Base-by-base conservation (phyloP, 352 stramenopile genomes). In the Phytophthora boehmeriae region DNA sequence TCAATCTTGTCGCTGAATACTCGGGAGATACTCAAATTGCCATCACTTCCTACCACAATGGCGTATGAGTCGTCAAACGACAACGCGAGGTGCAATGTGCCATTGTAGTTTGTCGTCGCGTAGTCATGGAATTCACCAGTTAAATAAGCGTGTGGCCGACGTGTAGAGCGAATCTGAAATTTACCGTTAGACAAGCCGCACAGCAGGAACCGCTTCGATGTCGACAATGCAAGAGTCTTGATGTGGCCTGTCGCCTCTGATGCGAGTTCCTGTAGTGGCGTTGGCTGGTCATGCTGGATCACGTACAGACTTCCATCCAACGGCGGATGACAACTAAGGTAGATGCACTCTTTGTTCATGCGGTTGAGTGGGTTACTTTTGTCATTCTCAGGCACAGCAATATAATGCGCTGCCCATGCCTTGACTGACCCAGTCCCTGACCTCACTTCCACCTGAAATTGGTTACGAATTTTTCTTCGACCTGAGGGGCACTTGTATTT, bases 51-150 rank as follows among this genome's bases (percentile, higher is more conserved):
- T 4, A 70, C 75, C 22, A 78, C 75, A 14, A 97, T 25, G 1
- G 94, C 61, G 27, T 89, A 96, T 27, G 78, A 83, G 43, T 97
- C 89, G 63, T 97, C 90, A 30, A 89, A 97, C 13, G 83, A 95
- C 32, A 92, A 48, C n/a, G 75, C 71, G 11, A 86, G 61, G 8
- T 69, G 64, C 9, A 76, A 39, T 38, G 45, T 70, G 2, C 49
- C 32, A n/a, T 48, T 65, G 19, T 36, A 54, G 35, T 28, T 71
- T 2, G 54, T 54, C 11, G 57, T 4, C 5, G 47, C 36, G 32
- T 63, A 69, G 50, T 97, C 91, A 61, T 97, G 90, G 32, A 93
- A 90, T 52, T 89, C 83, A 36, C 84, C 78, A 6, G 68, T 86
- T 30, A 91, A 72, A 35, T 89, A 97, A 4, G 83, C 80, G 43